These are phyloP conservation scores for Candida chilensis DNA, from an alignment of 805 yeast species.

Conservation along the genomic window DNA sequence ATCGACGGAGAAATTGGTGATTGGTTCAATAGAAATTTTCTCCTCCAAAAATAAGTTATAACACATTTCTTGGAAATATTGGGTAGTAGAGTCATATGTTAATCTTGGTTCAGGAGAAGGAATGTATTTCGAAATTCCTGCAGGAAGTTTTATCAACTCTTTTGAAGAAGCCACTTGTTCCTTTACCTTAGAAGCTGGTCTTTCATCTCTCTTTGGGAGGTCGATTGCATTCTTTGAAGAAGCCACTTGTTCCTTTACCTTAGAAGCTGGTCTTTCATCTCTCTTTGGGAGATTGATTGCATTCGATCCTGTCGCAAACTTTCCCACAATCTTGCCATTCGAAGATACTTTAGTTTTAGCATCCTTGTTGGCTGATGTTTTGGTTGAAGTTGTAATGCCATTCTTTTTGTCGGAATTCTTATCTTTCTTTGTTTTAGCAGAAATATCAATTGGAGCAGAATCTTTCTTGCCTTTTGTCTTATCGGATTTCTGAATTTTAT, in stretches of 20 bases:
- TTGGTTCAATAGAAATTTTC: conserved; percentile 33
- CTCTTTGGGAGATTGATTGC: too few species aligned
- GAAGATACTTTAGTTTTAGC: neutral
- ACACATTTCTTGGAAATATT: conserved; percentile 51
- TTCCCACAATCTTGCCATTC: neutral
- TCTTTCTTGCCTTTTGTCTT: conserved; percentile 2
- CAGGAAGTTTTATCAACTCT: conserved; percentile 10
- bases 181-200: too few species aligned
- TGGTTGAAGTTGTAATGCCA: conserved; percentile 1
- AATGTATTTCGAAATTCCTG: conserved; percentile 16
- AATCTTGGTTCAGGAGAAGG: conserved; percentile 31
- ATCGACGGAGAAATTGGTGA: conserved; percentile 38
- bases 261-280: too few species aligned
- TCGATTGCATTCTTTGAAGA: too few species aligned
- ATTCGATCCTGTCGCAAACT: too few species aligned
- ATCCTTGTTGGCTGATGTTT: neutral
- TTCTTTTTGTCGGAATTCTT: neutral
- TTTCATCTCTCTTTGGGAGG: too few species aligned
- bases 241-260: too few species aligned
- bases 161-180: too few species aligned
- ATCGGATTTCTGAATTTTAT: neutral
- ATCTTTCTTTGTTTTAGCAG: neutral
- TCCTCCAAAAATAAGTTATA: conserved; percentile 59
- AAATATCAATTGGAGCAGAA: neutral
- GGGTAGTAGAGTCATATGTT: conserved; percentile 36